A percentile compares a stretch with the other conserved stretches of the same genome.
These are phyloP conservation scores for Aphelidium insulamus DNA, from an alignment of 371 early-diverging fungal species.

Conservation along the genomic window DNA sequence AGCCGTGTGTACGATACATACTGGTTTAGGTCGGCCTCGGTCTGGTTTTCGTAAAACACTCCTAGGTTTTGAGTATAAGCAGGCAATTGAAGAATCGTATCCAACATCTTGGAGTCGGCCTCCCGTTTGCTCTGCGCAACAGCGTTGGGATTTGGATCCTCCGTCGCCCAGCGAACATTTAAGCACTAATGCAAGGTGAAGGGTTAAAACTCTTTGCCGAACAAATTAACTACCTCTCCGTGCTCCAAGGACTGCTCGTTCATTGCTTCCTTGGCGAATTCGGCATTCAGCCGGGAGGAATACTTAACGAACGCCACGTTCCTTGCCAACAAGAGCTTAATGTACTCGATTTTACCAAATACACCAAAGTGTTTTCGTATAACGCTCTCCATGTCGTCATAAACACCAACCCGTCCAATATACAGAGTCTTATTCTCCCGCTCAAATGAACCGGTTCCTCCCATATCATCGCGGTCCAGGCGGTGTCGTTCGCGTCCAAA, in stretches of 20 bases:
- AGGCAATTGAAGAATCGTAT: no score
- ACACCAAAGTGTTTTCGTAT: conserved; percentile 43
- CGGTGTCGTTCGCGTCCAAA: conserved; percentile 62
- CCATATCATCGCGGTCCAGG: conserved; percentile 63
- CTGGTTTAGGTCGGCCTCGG: no score
- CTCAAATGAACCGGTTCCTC: conserved; percentile 65
- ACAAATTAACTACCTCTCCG: conserved; percentile 12
- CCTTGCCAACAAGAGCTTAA: conserved; percentile 13
- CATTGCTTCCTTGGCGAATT: conserved; percentile 82
- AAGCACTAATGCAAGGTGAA: conserved; percentile 7
- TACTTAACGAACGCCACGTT: conserved; percentile 57
- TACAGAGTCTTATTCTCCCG: conserved; percentile 48
- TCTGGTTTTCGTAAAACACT: no score
- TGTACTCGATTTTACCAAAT: conserved; percentile 51
- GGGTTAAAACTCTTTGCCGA: conserved; percentile 1
- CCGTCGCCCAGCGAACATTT: conserved; percentile 47
- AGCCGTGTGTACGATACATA: no score
- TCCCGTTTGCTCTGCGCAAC: conserved; percentile 22
- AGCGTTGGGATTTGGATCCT: conserved; percentile 47
- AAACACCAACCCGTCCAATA: conserved; percentile 39
- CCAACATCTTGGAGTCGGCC: no score
- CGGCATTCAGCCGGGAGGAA: conserved; percentile 38
- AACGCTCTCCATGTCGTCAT: conserved; percentile 27
- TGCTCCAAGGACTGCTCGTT: conserved; percentile 50
- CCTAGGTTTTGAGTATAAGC: no score